phyloP scores from a whole-genome alignment of 371 early-diverging fungal species.

The Batrachochytrium dendrobatidis region DNA sequence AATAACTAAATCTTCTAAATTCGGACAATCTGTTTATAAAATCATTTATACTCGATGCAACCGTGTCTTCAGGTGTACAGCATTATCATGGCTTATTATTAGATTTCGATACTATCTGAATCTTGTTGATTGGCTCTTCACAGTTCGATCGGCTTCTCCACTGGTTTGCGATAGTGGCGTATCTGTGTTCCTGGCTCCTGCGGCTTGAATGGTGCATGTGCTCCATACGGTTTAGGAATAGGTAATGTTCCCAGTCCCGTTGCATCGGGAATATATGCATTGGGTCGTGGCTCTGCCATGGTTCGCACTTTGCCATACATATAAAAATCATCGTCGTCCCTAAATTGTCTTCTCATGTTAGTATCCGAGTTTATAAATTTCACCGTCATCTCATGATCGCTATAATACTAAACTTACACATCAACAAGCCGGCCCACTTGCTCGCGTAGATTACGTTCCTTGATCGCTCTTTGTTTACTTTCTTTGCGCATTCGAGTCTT shows the following conservation, averaged over 20 bases:
- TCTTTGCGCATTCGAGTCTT: constrained; percentile 19
- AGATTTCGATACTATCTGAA: no score
- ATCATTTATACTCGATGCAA: no score
- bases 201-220: constrained; percentile 48
- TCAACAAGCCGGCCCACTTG: constrained; percentile 24
- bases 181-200: constrained; percentile 35
- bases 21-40: no score
- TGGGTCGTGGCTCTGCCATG: constrained; percentile 46
- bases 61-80: no score
- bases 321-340: constrained; percentile 37
- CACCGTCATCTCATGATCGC: no score
- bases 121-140: no score
- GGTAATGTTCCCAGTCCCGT: constrained; percentile 40
- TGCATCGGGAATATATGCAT: constrained; percentile 46
- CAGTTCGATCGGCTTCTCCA: constrained; percentile 40
- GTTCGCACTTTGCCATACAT: constrained; percentile 32
- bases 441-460: constrained; percentile 1
- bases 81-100: no score
- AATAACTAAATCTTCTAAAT: no score
- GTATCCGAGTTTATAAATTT: no score
- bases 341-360: no score
- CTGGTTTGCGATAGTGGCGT: constrained; percentile 40
- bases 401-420: constrained; percentile 19
- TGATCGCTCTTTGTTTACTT: constrained; percentile 11
- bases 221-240: constrained; percentile 52